Evolutionary conservation across 2,329 filamentous ascomycete genomes (phyloP).

Genomic region (Stromatinia cepivora): DNA sequence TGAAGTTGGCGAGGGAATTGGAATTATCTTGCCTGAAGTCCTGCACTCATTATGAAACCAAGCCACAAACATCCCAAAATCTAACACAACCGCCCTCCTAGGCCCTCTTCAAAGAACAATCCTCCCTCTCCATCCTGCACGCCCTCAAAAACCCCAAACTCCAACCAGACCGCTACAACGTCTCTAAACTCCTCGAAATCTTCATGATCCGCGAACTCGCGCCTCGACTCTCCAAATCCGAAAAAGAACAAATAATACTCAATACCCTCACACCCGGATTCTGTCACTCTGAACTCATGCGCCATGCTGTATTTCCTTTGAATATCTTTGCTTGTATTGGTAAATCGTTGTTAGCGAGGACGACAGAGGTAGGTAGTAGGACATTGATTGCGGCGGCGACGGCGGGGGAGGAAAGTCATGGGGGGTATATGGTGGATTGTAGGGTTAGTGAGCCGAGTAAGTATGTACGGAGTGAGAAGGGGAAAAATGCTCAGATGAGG

Average conservation of each 20-base stretch:
- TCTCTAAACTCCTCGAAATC: constrained; percentile 43
- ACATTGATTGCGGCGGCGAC: constrained; percentile 40
- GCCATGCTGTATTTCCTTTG: constrained; percentile 36
- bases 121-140: constrained; percentile 28
- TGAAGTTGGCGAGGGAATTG: not conserved
- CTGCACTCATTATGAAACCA: not conserved
- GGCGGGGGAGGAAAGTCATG: constrained; percentile 39
- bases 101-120: constrained; percentile 37
- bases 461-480: constrained; percentile 44
- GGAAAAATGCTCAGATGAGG: constrained; percentile 42
- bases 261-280: constrained; percentile 42
- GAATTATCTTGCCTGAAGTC: not conserved
- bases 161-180: constrained; percentile 40
- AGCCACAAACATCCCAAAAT: no score
- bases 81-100: constrained; percentile 16
- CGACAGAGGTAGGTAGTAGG: constrained; percentile 42
- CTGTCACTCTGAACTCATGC: constrained; percentile 41
- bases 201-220: constrained; percentile 40
- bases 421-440: constrained; percentile 38
- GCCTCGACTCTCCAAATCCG: constrained; percentile 32
- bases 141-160: constrained; percentile 31
- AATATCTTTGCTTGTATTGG: constrained; percentile 33
- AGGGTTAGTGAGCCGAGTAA: constrained; percentile 36
- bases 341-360: constrained; percentile 37
- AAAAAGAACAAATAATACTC: constrained; percentile 39